Evolutionary conservation across 2,329 filamentous ascomycete genomes (phyloP).

Genomic region (Diplodia mutila): DNA sequence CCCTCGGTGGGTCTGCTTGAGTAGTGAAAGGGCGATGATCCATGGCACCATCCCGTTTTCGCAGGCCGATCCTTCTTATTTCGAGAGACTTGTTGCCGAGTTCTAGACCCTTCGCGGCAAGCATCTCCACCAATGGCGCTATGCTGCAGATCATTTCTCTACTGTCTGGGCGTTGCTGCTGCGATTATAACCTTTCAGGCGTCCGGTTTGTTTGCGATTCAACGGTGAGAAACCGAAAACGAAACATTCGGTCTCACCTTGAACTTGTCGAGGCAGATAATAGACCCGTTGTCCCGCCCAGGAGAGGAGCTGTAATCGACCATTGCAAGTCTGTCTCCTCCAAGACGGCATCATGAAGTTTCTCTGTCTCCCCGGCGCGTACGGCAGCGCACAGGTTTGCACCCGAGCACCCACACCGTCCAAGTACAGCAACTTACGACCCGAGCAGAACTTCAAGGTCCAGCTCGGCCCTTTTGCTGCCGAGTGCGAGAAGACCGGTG

Average conservation of each 20-base stretch:
- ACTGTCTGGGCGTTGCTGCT: not conserved
- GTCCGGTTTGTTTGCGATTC: not conserved
- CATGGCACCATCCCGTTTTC: not conserved
- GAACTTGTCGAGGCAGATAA: not conserved
- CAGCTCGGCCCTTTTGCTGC: constrained; percentile 57
- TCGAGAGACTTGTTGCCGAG: not conserved
- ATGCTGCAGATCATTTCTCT: not conserved
- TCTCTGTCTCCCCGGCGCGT: constrained; percentile 62
- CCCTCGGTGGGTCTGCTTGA: no score
- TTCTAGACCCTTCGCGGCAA: not conserved
- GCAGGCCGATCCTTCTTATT: not conserved
- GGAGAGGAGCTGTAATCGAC: not conserved
- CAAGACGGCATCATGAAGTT: constrained; percentile 54
- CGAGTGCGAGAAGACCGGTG: constrained; percentile 51
- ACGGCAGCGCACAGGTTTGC: constrained; percentile 60
- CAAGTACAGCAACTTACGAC: not conserved
- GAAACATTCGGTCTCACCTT: not conserved
- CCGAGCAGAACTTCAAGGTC: constrained; percentile 58
- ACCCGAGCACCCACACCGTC: not conserved
- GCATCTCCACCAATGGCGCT: not conserved
- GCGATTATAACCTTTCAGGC: not conserved
- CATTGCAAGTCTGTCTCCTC: not conserved
- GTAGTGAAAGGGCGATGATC: no score
- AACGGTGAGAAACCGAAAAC: not conserved
- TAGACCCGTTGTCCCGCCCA: not conserved